Evolutionary conservation across 1,284 basidiomycete species (phyloP), one percentile per base, ranked within the genome.

Genomic region (Cryptococcus sp.): DNA sequence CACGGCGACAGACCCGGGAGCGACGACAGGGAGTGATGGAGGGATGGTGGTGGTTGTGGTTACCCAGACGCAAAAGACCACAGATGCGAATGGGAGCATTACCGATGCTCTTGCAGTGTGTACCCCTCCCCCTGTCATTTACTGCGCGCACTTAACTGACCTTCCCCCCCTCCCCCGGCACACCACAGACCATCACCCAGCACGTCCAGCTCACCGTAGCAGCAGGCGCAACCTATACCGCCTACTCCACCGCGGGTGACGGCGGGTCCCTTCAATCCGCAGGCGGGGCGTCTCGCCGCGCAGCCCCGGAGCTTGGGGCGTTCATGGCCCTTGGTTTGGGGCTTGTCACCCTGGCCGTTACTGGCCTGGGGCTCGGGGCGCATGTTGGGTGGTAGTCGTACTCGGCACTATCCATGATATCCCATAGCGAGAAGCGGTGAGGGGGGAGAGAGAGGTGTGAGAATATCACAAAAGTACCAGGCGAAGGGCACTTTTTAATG

Each of bases 1-100:
- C 15, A 64, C 62, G n/a, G 62, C 57, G 6, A 64, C 62, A 13
- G 53, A 64, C 45, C 50, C 62, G 3, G 60, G 50, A 13, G 62
- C 60, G 8, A 55, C 55, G 2, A 53, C 57, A 21, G 62, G 57
- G 9, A 59, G 53, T 38, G 51, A 61, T 37, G 62, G 62, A 12
- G 62, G 62, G 2, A 23, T 61, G 5, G 62, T 64, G 2, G 46
- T 64, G 4, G 62, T 64, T 23, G 59, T 57, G 13, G 49, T 64
- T 13, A 64, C 62, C 3, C 45, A 57, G 33, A 59, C 59, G 15
- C 46, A 43, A 13, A n/a, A 42, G 13, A 58, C 55, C 3, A 63
- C 50, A 1, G 53, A 63, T 46, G 33, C 42, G 15, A 35, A 46
- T 21, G 61, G 61, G 12, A 23, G 35, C 5, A 18, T 53, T 9